phyloP scores from a whole-genome alignment of 2,329 filamentous ascomycete species.

The Aspergillus fructus region DNA sequence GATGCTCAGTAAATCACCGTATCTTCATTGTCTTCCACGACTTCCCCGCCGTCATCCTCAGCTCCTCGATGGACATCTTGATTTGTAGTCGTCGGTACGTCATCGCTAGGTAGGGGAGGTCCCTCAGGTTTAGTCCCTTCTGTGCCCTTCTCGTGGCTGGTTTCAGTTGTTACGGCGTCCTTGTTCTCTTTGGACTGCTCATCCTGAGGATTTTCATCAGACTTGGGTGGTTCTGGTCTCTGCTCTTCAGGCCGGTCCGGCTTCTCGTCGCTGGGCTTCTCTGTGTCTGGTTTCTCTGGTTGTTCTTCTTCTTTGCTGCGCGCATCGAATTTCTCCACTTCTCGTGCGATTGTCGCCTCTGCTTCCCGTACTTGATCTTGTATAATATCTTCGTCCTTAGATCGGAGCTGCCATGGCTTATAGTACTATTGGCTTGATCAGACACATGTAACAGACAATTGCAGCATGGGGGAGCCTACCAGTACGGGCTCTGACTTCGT shows the following conservation, averaged over 20 bases:
- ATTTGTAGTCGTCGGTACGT: conserved; percentile 37
- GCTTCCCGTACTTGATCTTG: conserved; percentile 67
- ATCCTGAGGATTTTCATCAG: conserved; percentile 20
- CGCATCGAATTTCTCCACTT: conserved; percentile 63
- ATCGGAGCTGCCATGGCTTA: conserved; percentile 74
- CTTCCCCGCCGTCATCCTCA: conserved; percentile 71
- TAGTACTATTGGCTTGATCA: conserved; percentile 65
- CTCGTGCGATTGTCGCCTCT: conserved; percentile 62
- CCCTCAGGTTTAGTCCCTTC: conserved; percentile 19
- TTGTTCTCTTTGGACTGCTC: conserved; percentile 47
- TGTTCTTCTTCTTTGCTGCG: conserved; percentile 37
- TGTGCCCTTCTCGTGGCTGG: conserved; percentile 17
- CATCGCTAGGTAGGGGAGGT: conserved; percentile 29
- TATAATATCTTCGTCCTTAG: conserved; percentile 69
- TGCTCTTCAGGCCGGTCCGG: conserved; percentile 25
- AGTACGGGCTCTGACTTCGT: conserved; percentile 72
- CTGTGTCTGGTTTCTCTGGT: conserved; percentile 3
- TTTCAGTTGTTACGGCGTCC: conserved; percentile 28
- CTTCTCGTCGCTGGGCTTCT: conserved; percentile 3
- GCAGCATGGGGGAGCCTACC: conserved; percentile 51
- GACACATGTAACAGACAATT: conserved; percentile 1
- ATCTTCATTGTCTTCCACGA: conserved; percentile 83
- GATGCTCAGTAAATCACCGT: conserved; percentile 75
- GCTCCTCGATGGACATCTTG: conserved; percentile 44
- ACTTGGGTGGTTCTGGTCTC: conserved; percentile 22